Conservation (phyloP, 495 filamentous ascomycete genomes). For the Aspergillus bertholletiae region DNA sequence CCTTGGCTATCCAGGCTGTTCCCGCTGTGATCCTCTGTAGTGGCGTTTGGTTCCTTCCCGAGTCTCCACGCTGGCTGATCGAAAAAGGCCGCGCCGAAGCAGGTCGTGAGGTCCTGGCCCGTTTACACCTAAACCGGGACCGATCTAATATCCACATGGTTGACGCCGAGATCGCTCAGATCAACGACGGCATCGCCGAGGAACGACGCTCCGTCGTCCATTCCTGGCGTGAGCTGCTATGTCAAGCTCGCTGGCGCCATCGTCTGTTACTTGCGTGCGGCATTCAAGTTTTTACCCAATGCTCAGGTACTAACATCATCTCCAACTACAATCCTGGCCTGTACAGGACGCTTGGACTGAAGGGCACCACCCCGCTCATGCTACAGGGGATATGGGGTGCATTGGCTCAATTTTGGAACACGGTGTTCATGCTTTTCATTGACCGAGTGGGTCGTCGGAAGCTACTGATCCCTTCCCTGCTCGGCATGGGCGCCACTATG, state of each 20-base stretch:
- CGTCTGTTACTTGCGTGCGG: slow-evolving; percentile 13
- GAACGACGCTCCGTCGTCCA: slow-evolving; percentile 7
- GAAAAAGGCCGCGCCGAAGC: slow-evolving; percentile 18
- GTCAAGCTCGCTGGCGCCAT: slow-evolving; percentile 7
- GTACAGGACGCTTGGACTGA: slow-evolving; percentile 16
- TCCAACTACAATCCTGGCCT: slow-evolving; percentile 13
- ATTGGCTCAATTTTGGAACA: slow-evolving; percentile 48
- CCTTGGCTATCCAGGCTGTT: slow-evolving; percentile 50
- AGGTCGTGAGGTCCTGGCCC: slow-evolving; percentile 7
- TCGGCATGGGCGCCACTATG: slow-evolving; percentile 50
- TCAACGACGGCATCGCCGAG: slow-evolving; percentile 14
- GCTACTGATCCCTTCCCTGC: slow-evolving; percentile 48
- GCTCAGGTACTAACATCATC: slow-evolving; percentile 14
- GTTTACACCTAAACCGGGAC: slow-evolving; percentile 1
- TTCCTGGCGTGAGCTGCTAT: slow-evolving; percentile 18
- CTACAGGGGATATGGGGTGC: slow-evolving; percentile 51
- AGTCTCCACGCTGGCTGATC: slow-evolving; percentile 57
- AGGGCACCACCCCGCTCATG: slow-evolving; percentile 46
- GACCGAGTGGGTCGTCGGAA: slow-evolving; percentile 51
- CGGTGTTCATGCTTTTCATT: slow-evolving; percentile 47
- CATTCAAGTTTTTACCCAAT: slow-evolving; percentile 14
- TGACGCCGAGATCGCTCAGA: slow-evolving; percentile 14
- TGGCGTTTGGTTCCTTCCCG: slow-evolving; percentile 50
- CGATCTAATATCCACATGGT: slow-evolving; percentile 13
- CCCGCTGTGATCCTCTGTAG: slow-evolving; percentile 46